Evolutionary conservation across 495 filamentous ascomycete species (phyloP).

Genomic region (Umbilicaria muhlenbergii): DNA sequence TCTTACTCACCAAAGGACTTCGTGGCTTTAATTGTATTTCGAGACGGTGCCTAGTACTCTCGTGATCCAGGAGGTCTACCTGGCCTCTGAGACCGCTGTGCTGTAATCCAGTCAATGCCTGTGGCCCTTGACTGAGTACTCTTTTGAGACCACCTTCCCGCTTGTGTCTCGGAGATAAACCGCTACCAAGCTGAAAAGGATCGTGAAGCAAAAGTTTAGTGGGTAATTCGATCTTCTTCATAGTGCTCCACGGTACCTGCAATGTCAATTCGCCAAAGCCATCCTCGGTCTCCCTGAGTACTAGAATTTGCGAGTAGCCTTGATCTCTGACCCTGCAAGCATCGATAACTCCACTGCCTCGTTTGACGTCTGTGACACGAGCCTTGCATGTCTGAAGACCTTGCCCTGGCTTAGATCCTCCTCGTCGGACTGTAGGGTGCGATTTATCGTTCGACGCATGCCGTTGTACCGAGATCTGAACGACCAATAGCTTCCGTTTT

Average conservation of each 20-base stretch:
- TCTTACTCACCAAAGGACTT: slow-evolving; percentile 39
- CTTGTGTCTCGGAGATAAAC: slow-evolving; percentile 17
- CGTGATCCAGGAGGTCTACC: slow-evolving; percentile 47
- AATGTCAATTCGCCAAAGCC: slow-evolving; percentile 49
- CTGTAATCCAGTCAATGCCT: slow-evolving; percentile 26
- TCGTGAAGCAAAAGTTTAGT: slow-evolving; percentile 29
- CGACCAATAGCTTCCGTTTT: not conserved
- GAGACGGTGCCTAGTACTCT: slow-evolving; percentile 45
- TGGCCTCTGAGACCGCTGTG: slow-evolving; percentile 34
- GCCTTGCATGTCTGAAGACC: not conserved
- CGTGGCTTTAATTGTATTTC: slow-evolving; percentile 50
- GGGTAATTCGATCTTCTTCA: slow-evolving; percentile 40
- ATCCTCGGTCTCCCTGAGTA: slow-evolving; percentile 47
- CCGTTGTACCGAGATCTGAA: not conserved
- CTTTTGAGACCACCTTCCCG: slow-evolving; percentile 38
- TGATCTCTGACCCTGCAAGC: slow-evolving; percentile 61
- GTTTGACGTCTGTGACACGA: slow-evolving; percentile 15
- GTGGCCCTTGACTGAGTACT: slow-evolving; percentile 32
- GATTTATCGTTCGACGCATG: no score
- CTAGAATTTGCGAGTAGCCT: slow-evolving; percentile 47
- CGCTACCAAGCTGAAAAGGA: slow-evolving; percentile 23
- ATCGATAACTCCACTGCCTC: slow-evolving; percentile 45
- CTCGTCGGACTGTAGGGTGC: no score
- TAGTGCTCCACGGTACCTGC: slow-evolving; percentile 59
- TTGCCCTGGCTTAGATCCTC: not conserved